Evolutionary conservation across 1,284 basidiomycete species (phyloP), one percentile per base, ranked within the genome.

Genomic region (Ganoderma meredithae): DNA sequence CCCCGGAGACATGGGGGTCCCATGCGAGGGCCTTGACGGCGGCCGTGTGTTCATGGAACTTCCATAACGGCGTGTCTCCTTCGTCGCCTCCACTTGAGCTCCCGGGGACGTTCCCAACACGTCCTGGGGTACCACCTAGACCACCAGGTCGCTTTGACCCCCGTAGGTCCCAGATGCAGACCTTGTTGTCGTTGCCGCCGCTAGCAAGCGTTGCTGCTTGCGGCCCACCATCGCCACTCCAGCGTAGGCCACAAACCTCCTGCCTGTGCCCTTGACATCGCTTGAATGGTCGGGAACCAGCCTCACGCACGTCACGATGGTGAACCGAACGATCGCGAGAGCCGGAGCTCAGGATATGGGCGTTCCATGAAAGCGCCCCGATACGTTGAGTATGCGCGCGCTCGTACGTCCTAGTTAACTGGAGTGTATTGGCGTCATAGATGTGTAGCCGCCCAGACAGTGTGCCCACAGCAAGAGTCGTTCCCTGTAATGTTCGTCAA

Each of bases 1-100:
- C 86, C 1, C 96, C 96, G 22, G 93, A 85, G 68, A 98, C 88
- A 79, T 99, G 98, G 4, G 97, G 97, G 78, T 95, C 96, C 97
- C 98, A 99, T 1, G 96, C 96, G 22, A 99, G 91, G 2, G 98
- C 97, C 79, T 99, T 99, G 71, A 99, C 96, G 0, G 97, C 97
- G 0, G 98, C 97, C 2, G 93, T 94, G 78, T 99, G 98, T 72
- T 99, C 95, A 66, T 95, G 95, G 79, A 99, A 99, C 76, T 95
- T 94, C 89, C 93, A 96, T 17, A 98, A 81, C 1, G 97, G 97
- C 33, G 86, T 81, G 43, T 86, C 83, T 4, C 85, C 85, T 0
- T 79, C 75, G 31, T 86, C 87, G n/a, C 84, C 81, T 19, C 77
- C 79, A 40, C 73, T 76, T 3, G 75, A 73, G 27, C 76, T 77